phyloP scores from a whole-genome alignment of 805 yeast genomes.

The Debaryomyces maramus region DNA sequence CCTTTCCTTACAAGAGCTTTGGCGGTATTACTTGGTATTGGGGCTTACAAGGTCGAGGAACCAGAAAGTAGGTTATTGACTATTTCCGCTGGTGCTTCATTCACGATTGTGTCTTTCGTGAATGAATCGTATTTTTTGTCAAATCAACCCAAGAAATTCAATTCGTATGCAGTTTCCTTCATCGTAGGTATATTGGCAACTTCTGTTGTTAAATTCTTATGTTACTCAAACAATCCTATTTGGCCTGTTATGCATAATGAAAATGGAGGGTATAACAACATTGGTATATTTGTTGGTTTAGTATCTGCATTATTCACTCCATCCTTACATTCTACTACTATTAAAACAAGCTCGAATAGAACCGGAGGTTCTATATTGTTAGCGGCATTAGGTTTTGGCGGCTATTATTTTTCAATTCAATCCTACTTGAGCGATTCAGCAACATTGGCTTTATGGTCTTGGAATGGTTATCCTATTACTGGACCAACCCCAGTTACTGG shows the following conservation, averaged over 20 bases:
- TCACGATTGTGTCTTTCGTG: constrained; percentile 61
- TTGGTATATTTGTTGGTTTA: constrained; percentile 66
- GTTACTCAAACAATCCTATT: constrained; percentile 85
- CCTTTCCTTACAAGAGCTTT: constrained; percentile 58
- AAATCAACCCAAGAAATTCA: constrained; percentile 28
- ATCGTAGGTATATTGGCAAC: constrained; percentile 72
- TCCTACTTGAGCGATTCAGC: constrained; percentile 82
- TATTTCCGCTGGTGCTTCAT: constrained; percentile 64
- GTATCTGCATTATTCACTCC: constrained; percentile 66
- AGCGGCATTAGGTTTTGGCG: constrained; percentile 73
- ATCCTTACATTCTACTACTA: constrained; percentile 11
- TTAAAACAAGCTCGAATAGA: constrained; percentile 11
- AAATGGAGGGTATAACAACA: constrained; percentile 83
- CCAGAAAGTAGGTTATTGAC: constrained; percentile 72
- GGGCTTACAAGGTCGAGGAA: constrained; percentile 63
- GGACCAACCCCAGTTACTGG: constrained; percentile 90
- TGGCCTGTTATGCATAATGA: constrained; percentile 91
- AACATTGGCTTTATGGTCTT: constrained; percentile 87
- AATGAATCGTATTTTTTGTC: constrained; percentile 46
- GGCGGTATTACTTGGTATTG: constrained; percentile 67
- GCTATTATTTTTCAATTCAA: constrained; percentile 66
- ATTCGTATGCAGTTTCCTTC: constrained; percentile 56
- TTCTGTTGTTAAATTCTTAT: constrained; percentile 70
- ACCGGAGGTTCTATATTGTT: constrained; percentile 47
- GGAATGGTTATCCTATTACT: constrained; percentile 89